Evolutionary conservation across 2,329 filamentous ascomycete genomes (phyloP), one percentile per base, ranked within the genome.

Genomic region (Neofusicoccum cordaticola): DNA sequence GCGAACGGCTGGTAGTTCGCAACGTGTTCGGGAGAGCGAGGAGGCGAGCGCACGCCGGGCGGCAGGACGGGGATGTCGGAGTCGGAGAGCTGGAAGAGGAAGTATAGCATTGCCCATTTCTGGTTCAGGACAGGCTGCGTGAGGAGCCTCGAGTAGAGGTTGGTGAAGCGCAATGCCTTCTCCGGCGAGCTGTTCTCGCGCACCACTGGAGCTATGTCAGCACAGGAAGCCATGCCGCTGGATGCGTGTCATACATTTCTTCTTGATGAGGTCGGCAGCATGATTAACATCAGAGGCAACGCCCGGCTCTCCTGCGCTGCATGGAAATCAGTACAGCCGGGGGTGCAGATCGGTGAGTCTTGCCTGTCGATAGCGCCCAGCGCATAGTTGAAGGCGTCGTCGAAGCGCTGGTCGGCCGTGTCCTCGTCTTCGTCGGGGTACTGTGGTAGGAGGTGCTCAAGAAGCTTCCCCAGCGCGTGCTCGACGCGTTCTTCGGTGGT

Each of bases 31-130:
- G 73, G 3, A 31, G 63, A 65, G 17, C 39, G 39, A 12, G 64
- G 50, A 41, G 56, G 51, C 11, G 62, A 62, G 60, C 42, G 35
- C 1, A 58, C 42, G 31, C 42, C 60, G 22, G 44, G 82, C 69
- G n/a, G 81, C 80, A 11, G 80, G 75, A 48, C 82, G 82, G 83
- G 3, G 67, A 69, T 37, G n/a, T 75, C 71, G 56, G 85, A 87
- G 72, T 93, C 90, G 67, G 91, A 88, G 53, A 97, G 85, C 71
- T 92, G 88, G 75, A 95, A 90, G 47, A 99, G 85, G 47, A 99
- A 87, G 75, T 96, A 96, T 19, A 99, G 83, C 69, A 99, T 97
- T 2, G 91, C 92, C 93, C 93, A 98, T 84, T 99, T 99, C 77
- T 97, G 91, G 72, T 91, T 90, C 50, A 99, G 84, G 5, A 98